Percentiles rank a stretch among this genome's conserved stretches.
Evolutionary conservation across 208 protist genomes (phyloP).

Genomic region (Trypanosoma brucei): DNA sequence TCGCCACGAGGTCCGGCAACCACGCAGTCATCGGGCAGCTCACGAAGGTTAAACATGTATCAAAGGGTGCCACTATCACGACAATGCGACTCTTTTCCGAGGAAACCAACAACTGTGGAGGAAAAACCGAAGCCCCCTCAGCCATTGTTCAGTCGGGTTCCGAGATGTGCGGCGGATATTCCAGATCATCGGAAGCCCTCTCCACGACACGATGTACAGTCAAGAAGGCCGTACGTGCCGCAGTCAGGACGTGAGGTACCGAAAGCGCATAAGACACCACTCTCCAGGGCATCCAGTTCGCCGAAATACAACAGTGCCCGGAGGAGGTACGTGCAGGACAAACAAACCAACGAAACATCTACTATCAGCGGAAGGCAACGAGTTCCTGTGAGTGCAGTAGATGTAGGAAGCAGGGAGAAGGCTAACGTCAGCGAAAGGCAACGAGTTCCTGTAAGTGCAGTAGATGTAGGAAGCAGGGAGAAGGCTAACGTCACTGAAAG

Average conservation of each 20-base stretch:
- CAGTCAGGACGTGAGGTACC: not conserved
- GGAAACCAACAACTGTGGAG: not conserved
- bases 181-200: not conserved
- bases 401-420: too few relatives aligned
- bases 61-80: too few relatives aligned
- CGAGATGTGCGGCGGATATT: not conserved
- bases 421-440: too few relatives aligned
- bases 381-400: not conserved
- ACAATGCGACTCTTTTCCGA: too few relatives aligned
- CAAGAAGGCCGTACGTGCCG: not conserved
- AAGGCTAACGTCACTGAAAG: too few relatives aligned
- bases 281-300: not conserved
- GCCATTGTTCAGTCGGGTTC: not conserved
- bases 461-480: too few relatives aligned
- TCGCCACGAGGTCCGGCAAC: too few relatives aligned
- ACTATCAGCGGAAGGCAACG: not conserved
- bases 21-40: too few relatives aligned
- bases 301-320: not conserved
- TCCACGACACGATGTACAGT: not conserved
- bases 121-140: not conserved
- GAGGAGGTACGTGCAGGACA: too few relatives aligned
- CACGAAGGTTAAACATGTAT: too few relatives aligned
- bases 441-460: too few relatives aligned
- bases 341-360: too few relatives aligned
- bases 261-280: not conserved